Evolutionary conservation across 805 yeast species (phyloP), one percentile per base, ranked within the genome.

Genomic region (Saccharomycopsis sp.): DNA sequence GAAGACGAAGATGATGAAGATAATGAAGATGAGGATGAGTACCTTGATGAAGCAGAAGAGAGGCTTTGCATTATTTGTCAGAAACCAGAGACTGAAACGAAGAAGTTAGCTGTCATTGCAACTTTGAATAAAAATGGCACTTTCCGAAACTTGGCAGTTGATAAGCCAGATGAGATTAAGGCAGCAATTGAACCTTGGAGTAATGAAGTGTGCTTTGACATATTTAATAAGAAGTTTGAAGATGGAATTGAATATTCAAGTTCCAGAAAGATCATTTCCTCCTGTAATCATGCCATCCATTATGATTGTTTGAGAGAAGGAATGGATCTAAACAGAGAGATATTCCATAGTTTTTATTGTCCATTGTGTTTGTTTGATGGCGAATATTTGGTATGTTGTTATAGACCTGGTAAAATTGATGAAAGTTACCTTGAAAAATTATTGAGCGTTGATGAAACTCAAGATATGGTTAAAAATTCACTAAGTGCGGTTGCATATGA

Each of bases 41-140:
- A 40, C 19, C 21, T 40, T 31, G 33, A 40, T 19, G 23, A 16
- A n/a, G 49, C 36, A 11, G 32, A 33, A 6, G 17, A 5, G 17
- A 60, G 52, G n/a, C 19, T 21, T 7, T 50, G 53, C 36, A 47
- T 50, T 22, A 27, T 50, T 13, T 50, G 53, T 36, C 53, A 51
- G 4, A 33, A 35, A 21, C 71, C 81, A 2, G 70, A 70, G 17
- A 73, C 73, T 13, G 73, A 73, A 16, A n/a, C n/a, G n/a, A 83
- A 81, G 3, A 74, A 84, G 0, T 85, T 81, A 60, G 96, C 95
- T 0, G 69, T 82, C 14, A 74, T 85, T 40, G 74, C 83, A 4
- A 74, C 75, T 54, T 63, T 80, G 21, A 64, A 77, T 1, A 70
- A 71, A 32, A 67, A 81, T 1, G 71, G 82, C 3, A 78, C 74